Conservation (phyloP, 306 rosid genomes). For the Gastrolobium bilobum region DNA sequence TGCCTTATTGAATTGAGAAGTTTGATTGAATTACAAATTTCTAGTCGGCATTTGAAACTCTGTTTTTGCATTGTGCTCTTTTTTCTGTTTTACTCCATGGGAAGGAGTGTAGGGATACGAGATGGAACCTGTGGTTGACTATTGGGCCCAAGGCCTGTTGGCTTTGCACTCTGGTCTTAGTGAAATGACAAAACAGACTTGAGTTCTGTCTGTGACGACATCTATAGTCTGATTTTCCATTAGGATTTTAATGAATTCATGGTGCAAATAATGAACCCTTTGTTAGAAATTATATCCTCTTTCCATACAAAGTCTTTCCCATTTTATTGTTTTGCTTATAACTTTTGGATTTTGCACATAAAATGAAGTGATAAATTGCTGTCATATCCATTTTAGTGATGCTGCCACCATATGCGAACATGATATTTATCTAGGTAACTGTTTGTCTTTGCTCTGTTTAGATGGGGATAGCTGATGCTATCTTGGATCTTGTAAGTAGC, state of each 20-base stretch:
- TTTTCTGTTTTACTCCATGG: constrained; percentile 10
- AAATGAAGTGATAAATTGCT: constrained; percentile 2
- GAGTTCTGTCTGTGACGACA: not conserved
- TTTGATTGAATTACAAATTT: constrained; percentile 11
- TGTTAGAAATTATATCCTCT: not conserved
- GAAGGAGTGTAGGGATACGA: not conserved
- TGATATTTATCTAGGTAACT: constrained; percentile 30
- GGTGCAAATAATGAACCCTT: not conserved
- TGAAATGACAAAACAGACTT: constrained; percentile 26
- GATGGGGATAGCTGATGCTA: constrained; percentile 99
- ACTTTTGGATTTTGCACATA: constrained; percentile 1
- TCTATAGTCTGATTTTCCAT: constrained; percentile 1
- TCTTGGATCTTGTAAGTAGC: constrained; percentile 97
- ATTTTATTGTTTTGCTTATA: constrained; percentile 13
- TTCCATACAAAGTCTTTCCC: not conserved
- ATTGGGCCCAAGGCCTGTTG: not conserved
- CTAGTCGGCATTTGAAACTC: not conserved
- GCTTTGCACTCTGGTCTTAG: not conserved
- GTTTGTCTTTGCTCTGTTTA: constrained; percentile 51
- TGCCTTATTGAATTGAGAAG: not conserved
- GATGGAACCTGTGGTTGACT: constrained; percentile 22
- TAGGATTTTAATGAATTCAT: constrained; percentile 21
- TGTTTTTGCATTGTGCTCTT: not conserved
- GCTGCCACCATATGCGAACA: constrained; percentile 23
- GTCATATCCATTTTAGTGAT: constrained; percentile 1